Percentiles rank a stretch among this genome's conserved stretches.
These are phyloP conservation scores for Thermochaetoides thermophila DNA, from an alignment of 495 filamentous ascomycete genomes.

Conservation along the genomic window DNA sequence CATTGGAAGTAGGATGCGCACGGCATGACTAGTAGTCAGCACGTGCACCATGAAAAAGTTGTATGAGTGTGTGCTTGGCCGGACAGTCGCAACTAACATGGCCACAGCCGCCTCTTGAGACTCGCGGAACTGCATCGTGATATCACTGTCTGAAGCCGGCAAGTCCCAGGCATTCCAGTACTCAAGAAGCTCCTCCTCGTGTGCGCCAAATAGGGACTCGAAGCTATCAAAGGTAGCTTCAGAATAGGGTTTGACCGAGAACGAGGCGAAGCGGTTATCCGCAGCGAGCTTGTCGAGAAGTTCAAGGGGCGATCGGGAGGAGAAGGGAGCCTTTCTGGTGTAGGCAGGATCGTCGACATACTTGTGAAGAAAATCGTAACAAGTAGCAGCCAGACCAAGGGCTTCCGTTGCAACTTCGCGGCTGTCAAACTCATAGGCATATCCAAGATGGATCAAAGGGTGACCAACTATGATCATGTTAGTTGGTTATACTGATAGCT, in stretches of 20 bases:
- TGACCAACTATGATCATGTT: slow-evolving; percentile 51
- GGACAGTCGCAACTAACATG: slow-evolving; percentile 48
- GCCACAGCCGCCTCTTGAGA: slow-evolving; percentile 63
- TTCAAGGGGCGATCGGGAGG: slow-evolving; percentile 44
- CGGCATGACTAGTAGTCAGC: slow-evolving; percentile 73
- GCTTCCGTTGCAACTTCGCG: slow-evolving; percentile 76
- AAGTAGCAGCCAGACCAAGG: slow-evolving; percentile 50
- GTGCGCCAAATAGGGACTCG: slow-evolving; percentile 46
- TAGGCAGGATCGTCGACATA: slow-evolving; percentile 61
- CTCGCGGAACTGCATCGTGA: slow-evolving; percentile 55
- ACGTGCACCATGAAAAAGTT: slow-evolving; percentile 79
- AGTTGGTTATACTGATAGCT: slow-evolving; percentile 1
- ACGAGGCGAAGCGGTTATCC: slow-evolving; percentile 40
- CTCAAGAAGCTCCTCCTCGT: slow-evolving; percentile 55
- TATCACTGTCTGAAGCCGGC: slow-evolving; percentile 21
- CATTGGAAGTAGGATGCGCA: slow-evolving; percentile 68
- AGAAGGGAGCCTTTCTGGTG: slow-evolving; percentile 36
- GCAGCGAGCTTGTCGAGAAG: slow-evolving; percentile 47
- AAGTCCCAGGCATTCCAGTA: slow-evolving; percentile 83
- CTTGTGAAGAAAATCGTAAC: slow-evolving; percentile 62
- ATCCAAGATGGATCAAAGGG: slow-evolving; percentile 77
- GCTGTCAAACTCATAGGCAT: slow-evolving; percentile 69
- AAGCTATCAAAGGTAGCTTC: slow-evolving; percentile 55
- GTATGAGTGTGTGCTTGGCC: slow-evolving; percentile 45
- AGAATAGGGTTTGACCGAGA: slow-evolving; percentile 43